Conservation (phyloP, 2,329 filamentous ascomycete species). For the Furcasterigmium furcatum region DNA sequence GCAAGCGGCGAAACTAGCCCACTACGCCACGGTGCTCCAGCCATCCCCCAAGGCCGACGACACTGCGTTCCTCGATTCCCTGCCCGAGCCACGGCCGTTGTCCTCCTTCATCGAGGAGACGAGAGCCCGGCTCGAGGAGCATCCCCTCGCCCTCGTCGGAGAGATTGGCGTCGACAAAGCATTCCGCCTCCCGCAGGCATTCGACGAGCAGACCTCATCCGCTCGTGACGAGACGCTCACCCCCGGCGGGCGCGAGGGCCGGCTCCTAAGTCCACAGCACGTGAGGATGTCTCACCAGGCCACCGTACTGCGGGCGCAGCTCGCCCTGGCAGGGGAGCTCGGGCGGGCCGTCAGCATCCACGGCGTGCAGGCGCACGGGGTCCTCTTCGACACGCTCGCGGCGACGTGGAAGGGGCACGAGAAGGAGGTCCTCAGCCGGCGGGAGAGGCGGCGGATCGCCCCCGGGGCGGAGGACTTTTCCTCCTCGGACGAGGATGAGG, state of each 20-base stretch:
- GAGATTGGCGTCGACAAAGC: slow-evolving; percentile 77
- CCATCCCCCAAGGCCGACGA: slow-evolving; percentile 45
- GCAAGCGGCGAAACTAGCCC: slow-evolving; percentile 40
- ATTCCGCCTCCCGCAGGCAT: slow-evolving; percentile 67
- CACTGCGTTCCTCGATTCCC: slow-evolving; percentile 36
- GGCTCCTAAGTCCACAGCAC: slow-evolving; percentile 62
- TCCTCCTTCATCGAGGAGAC: slow-evolving; percentile 56
- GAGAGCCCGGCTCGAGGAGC: slow-evolving; percentile 46
- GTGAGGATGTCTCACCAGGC: slow-evolving; percentile 69
- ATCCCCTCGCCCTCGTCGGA: slow-evolving; percentile 67
- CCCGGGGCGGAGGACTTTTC: slow-evolving; percentile 43
- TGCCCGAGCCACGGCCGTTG: slow-evolving; percentile 60
- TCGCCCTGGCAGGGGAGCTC: slow-evolving; percentile 68
- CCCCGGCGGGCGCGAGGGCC: slow-evolving; percentile 67
- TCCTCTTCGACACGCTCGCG: slow-evolving; percentile 62
- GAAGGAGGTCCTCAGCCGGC: slow-evolving; percentile 55
- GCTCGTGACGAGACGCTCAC: slow-evolving; percentile 49
- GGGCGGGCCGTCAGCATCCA: slow-evolving; percentile 65
- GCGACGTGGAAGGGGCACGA: slow-evolving; percentile 71
- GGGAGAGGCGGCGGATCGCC: slow-evolving; percentile 50
- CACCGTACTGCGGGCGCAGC: slow-evolving; percentile 61
- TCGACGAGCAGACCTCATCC: slow-evolving; percentile 32
- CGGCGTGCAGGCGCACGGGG: slow-evolving; percentile 73
- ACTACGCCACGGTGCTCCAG: slow-evolving; percentile 66
- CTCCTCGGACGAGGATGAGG: slow-evolving; percentile 27